A percentile compares a stretch with the other conserved stretches of the same genome.
Evolutionary conservation across 305 asterid species (phyloP).

Genomic region (Lippia alba): DNA sequence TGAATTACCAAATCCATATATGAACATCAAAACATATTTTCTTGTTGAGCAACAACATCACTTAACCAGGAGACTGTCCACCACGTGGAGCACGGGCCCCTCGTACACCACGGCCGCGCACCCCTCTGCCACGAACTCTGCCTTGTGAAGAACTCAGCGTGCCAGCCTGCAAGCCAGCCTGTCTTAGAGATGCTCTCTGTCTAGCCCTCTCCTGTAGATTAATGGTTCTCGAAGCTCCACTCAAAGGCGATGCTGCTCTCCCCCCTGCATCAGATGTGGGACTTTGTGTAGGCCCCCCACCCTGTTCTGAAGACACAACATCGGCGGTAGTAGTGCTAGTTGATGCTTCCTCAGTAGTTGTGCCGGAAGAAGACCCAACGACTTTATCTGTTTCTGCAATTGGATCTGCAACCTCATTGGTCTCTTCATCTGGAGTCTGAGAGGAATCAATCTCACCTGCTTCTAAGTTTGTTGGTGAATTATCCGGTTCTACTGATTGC

Average conservation of each 20-base stretch:
- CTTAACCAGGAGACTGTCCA: constrained; percentile 61
- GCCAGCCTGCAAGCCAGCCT: constrained; percentile 45
- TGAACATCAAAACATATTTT: neutral
- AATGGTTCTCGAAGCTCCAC: constrained; percentile 62
- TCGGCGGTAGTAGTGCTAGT: constrained; percentile 44
- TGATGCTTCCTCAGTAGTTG: constrained; percentile 46
- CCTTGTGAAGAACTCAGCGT: constrained; percentile 39
- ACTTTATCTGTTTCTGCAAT: constrained; percentile 45
- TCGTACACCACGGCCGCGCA: constrained; percentile 68
- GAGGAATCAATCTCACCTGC: constrained; percentile 65
- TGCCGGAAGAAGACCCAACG: constrained; percentile 43
- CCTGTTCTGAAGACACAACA: constrained; percentile 52
- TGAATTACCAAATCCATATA: too few relatives aligned
- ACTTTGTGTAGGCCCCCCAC: constrained; percentile 34
- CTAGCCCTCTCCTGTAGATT: constrained; percentile 75
- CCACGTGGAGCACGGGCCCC: constrained; percentile 57
- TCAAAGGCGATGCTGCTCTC: constrained; percentile 58
- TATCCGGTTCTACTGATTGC: constrained; percentile 44
- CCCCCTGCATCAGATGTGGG: constrained; percentile 40
- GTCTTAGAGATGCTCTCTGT: constrained; percentile 58
- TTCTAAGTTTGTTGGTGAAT: constrained; percentile 50
- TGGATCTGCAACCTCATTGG: constrained; percentile 49
- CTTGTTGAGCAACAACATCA: neutral
- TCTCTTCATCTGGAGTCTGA: constrained; percentile 56
- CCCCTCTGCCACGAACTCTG: constrained; percentile 70